Conservation (phyloP, 139 green algal species). For the Chlorella ohadii region DNA sequence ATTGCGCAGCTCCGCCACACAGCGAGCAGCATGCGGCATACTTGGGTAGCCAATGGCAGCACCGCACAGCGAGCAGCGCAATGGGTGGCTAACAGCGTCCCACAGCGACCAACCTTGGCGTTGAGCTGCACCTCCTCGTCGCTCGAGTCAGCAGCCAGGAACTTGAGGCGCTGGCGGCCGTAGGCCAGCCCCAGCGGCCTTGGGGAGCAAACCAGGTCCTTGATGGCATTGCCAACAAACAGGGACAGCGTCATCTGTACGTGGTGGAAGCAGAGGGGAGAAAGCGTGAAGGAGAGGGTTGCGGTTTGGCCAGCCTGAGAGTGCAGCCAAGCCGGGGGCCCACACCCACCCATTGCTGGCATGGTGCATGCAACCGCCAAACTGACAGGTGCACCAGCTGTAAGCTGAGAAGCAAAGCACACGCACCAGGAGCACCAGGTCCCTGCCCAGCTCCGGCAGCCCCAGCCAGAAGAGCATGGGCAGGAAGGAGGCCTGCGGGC, state of each 20-base stretch:
- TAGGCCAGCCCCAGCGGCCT: conserved; percentile 45
- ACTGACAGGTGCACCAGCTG: too few species aligned
- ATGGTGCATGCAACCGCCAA: too few species aligned
- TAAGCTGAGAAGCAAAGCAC: too few species aligned
- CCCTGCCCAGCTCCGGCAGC: conserved; percentile 37
- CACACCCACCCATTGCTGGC: too few species aligned
- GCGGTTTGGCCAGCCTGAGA: too few species aligned
- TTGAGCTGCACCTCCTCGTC: conserved; percentile 51
- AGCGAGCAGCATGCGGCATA: too few species aligned
- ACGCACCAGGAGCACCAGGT: conserved; percentile 32
- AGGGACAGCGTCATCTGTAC: conserved; percentile 50
- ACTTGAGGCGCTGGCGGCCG: conserved; percentile 23
- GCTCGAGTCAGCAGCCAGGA: conserved; percentile 13
- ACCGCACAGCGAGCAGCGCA: too few species aligned
- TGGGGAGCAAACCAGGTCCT: conserved; percentile 60
- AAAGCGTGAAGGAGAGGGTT: background rate
- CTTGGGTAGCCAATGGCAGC: too few species aligned
- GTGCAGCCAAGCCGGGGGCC: too few species aligned
- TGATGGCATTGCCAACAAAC: conserved; percentile 66
- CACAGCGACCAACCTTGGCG: conserved; percentile 45
- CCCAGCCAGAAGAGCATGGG: conserved; percentile 38
- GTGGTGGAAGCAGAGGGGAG: background rate
- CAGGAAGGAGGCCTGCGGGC: conserved; percentile 39
- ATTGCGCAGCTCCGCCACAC: too few species aligned
- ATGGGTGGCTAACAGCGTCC: too few species aligned